Conservation (phyloP, 2,329 filamentous ascomycete species). For the Sclerotiophoma versabilis region DNA sequence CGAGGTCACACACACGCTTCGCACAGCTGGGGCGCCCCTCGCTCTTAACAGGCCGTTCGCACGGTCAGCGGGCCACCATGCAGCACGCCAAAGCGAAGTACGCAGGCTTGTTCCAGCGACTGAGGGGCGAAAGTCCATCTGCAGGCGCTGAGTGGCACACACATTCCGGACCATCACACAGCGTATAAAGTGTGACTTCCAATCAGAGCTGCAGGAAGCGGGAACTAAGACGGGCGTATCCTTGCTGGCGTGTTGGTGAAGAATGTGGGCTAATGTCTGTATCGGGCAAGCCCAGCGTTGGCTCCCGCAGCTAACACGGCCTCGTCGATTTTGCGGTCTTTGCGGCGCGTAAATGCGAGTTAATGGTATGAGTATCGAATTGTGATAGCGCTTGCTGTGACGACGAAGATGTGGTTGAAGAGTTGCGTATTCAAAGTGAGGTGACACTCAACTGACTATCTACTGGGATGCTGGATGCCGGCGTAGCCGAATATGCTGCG, state of each 20-base stretch:
- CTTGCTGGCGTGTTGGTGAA: constrained; percentile 8
- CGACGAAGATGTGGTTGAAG: constrained; percentile 1
- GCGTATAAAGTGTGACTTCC: constrained; percentile 30
- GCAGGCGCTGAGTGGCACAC: constrained; percentile 44
- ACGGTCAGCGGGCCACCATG: constrained; percentile 20
- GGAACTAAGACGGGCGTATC: constrained; percentile 7
- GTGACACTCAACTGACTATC: constrained; percentile 20
- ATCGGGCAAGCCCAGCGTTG: constrained; percentile 13
- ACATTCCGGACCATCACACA: constrained; percentile 40
- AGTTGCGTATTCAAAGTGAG: constrained; percentile 19
- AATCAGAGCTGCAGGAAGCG: constrained; percentile 28
- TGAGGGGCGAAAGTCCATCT: constrained; percentile 34
- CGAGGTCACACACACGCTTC: constrained; percentile 9
- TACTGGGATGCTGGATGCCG: constrained; percentile 10
- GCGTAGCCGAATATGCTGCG: constrained; percentile 8
- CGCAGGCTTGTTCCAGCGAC: constrained; percentile 18
- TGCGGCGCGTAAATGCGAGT: constrained; percentile 36
- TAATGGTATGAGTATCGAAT: constrained; percentile 32
- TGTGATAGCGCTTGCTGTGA: constrained; percentile 26
- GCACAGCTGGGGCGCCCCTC: constrained; percentile 25
- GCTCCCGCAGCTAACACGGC: constrained; percentile 16
- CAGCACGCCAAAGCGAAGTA: constrained; percentile 22
- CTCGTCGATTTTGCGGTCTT: constrained; percentile 26
- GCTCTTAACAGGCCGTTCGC: constrained; percentile 34
- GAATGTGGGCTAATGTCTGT: constrained; percentile 1